Evolutionary conservation across 345 rosid species (phyloP).

Genomic region (Arabis hirsuta): DNA sequence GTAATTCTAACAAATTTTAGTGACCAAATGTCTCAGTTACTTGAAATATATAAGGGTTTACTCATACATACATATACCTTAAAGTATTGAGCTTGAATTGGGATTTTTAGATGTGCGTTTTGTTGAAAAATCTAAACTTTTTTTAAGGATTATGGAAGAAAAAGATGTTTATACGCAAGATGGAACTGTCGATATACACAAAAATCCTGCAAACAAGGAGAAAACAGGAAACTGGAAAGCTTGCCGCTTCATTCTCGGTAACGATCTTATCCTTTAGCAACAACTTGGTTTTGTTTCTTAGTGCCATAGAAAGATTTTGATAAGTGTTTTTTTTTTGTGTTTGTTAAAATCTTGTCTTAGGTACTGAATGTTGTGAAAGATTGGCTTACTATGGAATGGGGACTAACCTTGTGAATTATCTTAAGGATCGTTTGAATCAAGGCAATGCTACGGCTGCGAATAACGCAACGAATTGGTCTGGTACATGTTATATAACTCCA

Average conservation of each 20-base stretch:
- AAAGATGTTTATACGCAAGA: constrained; percentile 68
- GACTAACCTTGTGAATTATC: constrained; percentile 88
- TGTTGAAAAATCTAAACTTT: background rate
- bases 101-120: background rate
- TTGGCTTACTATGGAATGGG: constrained; percentile 99
- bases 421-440: constrained; percentile 62
- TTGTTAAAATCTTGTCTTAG: constrained; percentile 42
- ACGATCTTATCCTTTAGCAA: background rate
- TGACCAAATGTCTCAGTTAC: background rate
- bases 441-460: constrained; percentile 82
- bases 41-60: background rate
- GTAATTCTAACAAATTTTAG: background rate
- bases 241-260: constrained; percentile 88
- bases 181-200: constrained; percentile 73
- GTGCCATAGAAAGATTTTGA: background rate
- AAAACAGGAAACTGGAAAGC: constrained; percentile 96
- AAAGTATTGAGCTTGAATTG: background rate
- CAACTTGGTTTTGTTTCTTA: background rate
- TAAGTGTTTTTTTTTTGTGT: background rate
- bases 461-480: constrained; percentile 89
- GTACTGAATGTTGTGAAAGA: constrained; percentile 92
- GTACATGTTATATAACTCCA: constrained; percentile 90
- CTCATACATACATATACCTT: background rate
- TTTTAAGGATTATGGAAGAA: constrained; percentile 56
- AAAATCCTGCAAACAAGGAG: constrained; percentile 70